Evolutionary conservation across 164 flowering plant genomes (phyloP).

Genomic region (Hamamelis virginiana): DNA sequence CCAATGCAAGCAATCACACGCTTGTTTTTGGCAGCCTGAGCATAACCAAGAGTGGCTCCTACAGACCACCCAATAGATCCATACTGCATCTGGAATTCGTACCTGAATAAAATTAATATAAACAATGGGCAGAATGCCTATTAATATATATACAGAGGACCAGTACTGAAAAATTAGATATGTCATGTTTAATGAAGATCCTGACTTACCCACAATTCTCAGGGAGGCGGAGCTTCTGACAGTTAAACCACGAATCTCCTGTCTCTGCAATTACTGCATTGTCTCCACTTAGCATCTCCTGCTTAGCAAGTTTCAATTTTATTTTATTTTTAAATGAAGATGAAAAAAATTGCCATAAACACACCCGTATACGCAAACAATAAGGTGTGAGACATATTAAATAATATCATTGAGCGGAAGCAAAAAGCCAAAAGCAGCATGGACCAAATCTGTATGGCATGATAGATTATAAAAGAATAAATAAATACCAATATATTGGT

Average conservation of each 20-base stretch:
- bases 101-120: conserved; percentile 37
- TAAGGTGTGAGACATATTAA: neutral
- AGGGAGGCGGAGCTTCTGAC: conserved; percentile 71
- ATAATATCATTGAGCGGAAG: too few relatives aligned
- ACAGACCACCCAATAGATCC: conserved; percentile 92
- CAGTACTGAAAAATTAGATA: neutral
- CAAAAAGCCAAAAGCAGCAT: too few relatives aligned
- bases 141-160: neutral
- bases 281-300: conserved; percentile 56
- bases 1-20: conserved; percentile 82
- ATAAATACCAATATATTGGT: too few relatives aligned
- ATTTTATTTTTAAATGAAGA: neutral
- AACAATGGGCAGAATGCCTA: neutral
- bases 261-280: conserved; percentile 71
- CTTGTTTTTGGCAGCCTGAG: conserved; percentile 63
- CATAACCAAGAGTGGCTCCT: conserved; percentile 81
- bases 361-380: neutral
- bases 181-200: neutral
- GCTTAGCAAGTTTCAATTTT: conserved; percentile 10
- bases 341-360: neutral
- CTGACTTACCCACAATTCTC: conserved; percentile 62
- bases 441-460: too few relatives aligned
- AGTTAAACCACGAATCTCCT: conserved; percentile 85
- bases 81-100: conserved; percentile 89
- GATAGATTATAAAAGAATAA: too few relatives aligned